Conservation (phyloP, 305 asterid species). For the Plantago lanceolata region DNA sequence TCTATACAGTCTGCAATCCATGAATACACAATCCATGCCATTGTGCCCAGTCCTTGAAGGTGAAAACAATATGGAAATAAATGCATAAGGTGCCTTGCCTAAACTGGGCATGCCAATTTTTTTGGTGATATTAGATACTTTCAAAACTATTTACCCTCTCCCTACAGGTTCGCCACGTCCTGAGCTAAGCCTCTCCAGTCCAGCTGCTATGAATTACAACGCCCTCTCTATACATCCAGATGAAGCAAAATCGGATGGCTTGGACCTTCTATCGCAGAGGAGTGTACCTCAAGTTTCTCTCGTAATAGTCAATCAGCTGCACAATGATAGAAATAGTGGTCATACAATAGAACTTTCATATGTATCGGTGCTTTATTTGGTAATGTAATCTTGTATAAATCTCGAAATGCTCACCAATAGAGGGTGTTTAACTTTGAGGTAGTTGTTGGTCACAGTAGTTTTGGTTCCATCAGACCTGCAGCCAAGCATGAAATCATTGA, state of each 20-base stretch:
- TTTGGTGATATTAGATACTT: slow-evolving; percentile 15
- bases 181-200: slow-evolving; percentile 26
- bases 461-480: slow-evolving; percentile 82
- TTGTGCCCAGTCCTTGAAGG: too few relatives aligned
- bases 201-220: slow-evolving; percentile 34
- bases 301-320: slow-evolving; percentile 80
- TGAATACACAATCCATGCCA: too few relatives aligned
- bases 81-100: too few relatives aligned
- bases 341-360: background rate
- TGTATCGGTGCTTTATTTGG: background rate
- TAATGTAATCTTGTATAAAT: background rate
- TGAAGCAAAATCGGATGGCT: slow-evolving; percentile 21
- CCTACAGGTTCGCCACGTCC: slow-evolving; percentile 28
- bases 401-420: slow-evolving; percentile 44
- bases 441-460: slow-evolving; percentile 71
- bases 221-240: slow-evolving; percentile 29
- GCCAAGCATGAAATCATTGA: slow-evolving; percentile 17
- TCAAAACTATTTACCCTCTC: slow-evolving; percentile 27
- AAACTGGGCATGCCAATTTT: background rate
- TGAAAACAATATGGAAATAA: too few relatives aligned
- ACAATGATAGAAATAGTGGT: slow-evolving; percentile 13
- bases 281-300: slow-evolving; percentile 60
- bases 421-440: slow-evolving; percentile 72
- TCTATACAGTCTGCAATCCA: too few relatives aligned
- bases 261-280: slow-evolving; percentile 31